Base-by-base conservation (phyloP, 768 basidiomycete species). In the Ephemerocybe angulata region DNA sequence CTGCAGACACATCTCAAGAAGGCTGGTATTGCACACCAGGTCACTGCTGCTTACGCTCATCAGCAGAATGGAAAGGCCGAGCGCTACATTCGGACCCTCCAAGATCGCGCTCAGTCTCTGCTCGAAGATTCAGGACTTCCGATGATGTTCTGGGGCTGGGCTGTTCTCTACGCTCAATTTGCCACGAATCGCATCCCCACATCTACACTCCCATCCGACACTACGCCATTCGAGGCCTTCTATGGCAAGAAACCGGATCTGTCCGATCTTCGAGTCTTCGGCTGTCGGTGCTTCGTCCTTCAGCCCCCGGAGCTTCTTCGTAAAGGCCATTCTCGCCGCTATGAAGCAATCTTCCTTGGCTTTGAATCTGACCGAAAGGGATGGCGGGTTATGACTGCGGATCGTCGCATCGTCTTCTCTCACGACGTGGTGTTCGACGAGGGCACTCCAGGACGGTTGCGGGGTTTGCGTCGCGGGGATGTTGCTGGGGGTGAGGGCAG, bases 31-130 rank as follows among this genome's bases (percentile, higher is more conserved):
- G 15, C 30, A 0, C 53, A 72, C n/a, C n/a, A n/a, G n/a, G n/a
- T n/a, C n/a, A n/a, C n/a, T n/a, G n/a, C n/a, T n/a, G n/a, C n/a
- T n/a, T n/a, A n/a, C n/a, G n/a, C n/a, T n/a, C n/a, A n/a, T n/a
- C n/a, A n/a, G n/a, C n/a, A n/a, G n/a, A n/a, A 72, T 55, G 63
- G 70, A 0, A 67, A 66, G 33, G 63, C 58, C 1, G 67, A 74
- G 42, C 53, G 64, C 0, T 67, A 63, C 37, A 64, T 73, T 17
- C 47, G 63, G 0, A 70, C 65, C 0, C 55, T 72, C 1, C 58
- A 67, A 24, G 67, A 67, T 15, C 53, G 57, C 3, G 60, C 58
- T 3, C 60, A 61, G 13, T 48, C 64, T 0, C 50, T 71, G 3
- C 50, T 72, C 3, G 66, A 64, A 4, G 65, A 59, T 1, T 37